Evolutionary conservation across 2,329 filamentous ascomycete species (phyloP), one percentile per base, ranked within the genome.

Genomic region (Xylariales sp.): DNA sequence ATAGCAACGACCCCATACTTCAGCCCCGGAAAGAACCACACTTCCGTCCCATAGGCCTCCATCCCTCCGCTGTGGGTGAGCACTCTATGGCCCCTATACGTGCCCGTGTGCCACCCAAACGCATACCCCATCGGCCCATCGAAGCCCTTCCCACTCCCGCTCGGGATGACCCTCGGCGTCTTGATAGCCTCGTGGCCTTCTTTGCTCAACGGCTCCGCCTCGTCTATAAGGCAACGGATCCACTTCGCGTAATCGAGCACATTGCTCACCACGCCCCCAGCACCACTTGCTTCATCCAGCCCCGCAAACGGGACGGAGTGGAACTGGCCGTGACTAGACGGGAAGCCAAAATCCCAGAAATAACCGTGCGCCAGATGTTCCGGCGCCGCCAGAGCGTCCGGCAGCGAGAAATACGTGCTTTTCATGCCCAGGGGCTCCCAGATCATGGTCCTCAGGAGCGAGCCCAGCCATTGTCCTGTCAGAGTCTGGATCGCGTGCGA

Each of bases 231-330:
- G 15, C 68, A 70, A 19, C 60, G 58, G 3, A 77, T 48, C 76
- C 75, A 81, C 49, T 66, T 68, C 2, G 63, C 53, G 50, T 74
- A 78, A 56, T 78, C 74, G 6, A 61, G 39, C 1, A 71, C 71
- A 34, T 64, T 73, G 16, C 68, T 70, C 16, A 77, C 56, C 32
- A 66, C 53, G 9, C 55, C 59, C 1, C 66, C 69, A 1, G 68
- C 68, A 10, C 68, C 68, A 46, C 62, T 61, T 19, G 46, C 50
- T 59, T 63, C 19, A 4, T 55, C 39, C 10, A 61, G 43, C 33
- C 36, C 38, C 47, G 53, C 52, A 40, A 46, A 53, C 21, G 57
- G 57, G 3, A 63, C 55, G 18, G 35, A 14, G 6, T 44, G 28
- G 46, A 54, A 62, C 3, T 46, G 25, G 6, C 32, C 43, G 19